Evolutionary conservation across 176 grass and related monocot genomes (phyloP).

Genomic region (Oryza australiensis): DNA sequence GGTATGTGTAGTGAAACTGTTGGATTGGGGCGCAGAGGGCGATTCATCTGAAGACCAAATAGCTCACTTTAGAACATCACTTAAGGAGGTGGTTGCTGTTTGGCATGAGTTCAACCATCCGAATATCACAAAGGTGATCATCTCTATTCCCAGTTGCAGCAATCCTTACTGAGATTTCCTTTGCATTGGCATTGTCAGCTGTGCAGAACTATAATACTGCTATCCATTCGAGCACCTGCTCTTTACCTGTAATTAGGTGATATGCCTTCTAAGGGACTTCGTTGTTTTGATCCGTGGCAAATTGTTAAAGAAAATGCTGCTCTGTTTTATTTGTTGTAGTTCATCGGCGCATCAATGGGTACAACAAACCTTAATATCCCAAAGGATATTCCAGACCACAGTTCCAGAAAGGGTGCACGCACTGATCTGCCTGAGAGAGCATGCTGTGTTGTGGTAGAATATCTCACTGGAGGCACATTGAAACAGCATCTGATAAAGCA

Average conservation of each 20-base stretch:
- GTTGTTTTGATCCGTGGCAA: background rate
- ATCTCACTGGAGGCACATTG: constrained; percentile 49
- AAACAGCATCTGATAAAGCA: constrained; percentile 55
- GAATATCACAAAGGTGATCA: constrained; percentile 74
- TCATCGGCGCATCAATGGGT: constrained; percentile 69
- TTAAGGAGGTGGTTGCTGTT: constrained; percentile 71
- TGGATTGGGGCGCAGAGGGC: constrained; percentile 81
- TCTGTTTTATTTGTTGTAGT: constrained; percentile 28
- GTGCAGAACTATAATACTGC: background rate
- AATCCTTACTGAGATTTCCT: background rate
- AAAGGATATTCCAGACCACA: constrained; percentile 39
- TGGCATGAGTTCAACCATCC: constrained; percentile 75
- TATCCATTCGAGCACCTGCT: background rate
- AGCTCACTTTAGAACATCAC: constrained; percentile 43
- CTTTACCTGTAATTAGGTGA: background rate
- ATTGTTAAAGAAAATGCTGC: background rate
- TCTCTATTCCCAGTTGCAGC: background rate
- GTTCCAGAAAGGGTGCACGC: constrained; percentile 1
- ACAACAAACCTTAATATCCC: constrained; percentile 52
- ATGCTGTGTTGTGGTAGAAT: constrained; percentile 58
- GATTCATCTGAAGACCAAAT: constrained; percentile 54
- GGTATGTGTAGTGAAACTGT: constrained; percentile 58
- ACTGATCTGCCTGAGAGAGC: constrained; percentile 39
- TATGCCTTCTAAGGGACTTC: background rate
- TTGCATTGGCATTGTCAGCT: background rate